Evolutionary conservation across 179 eudicot species (phyloP).

Genomic region (Amaranthus tricolor): DNA sequence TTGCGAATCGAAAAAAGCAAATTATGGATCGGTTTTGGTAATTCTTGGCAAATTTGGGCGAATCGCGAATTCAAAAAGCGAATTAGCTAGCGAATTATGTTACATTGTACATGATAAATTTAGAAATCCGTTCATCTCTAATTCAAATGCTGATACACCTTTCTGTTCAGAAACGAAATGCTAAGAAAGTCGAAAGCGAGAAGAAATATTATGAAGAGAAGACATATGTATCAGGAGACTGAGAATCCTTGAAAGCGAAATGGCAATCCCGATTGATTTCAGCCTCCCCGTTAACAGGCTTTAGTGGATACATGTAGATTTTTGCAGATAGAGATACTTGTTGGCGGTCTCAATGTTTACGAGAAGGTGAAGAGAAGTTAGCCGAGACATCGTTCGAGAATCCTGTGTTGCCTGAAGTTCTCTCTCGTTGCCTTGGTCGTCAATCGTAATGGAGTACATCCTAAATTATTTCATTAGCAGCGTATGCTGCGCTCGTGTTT

Average conservation of each 20-base stretch:
- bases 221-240: slow-evolving; percentile 62
- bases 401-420: neutral
- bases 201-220: slow-evolving; percentile 71
- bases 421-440: neutral
- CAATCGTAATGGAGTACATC: slow-evolving; percentile 3
- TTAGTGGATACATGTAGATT: slow-evolving; percentile 21
- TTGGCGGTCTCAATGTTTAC: neutral
- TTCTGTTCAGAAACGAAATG: slow-evolving; percentile 73
- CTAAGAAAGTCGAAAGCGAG: slow-evolving; percentile 81
- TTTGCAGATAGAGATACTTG: slow-evolving; percentile 25
- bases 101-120: neutral
- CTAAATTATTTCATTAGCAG: slow-evolving; percentile 5
- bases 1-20: too few species aligned
- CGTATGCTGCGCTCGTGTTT: slow-evolving; percentile 11
- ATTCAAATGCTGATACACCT: slow-evolving; percentile 1
- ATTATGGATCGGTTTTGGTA: too few species aligned
- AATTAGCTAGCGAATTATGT: too few species aligned
- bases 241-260: slow-evolving; percentile 10
- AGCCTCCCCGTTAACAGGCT: slow-evolving; percentile 9
- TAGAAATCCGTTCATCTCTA: neutral
- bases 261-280: slow-evolving; percentile 9
- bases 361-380: neutral
- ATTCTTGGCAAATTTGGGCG: too few species aligned
- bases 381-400: neutral
- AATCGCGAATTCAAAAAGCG: neutral